Base-by-base conservation (phyloP, 495 filamentous ascomycete genomes). In the Aspergillus ellipticus region DNA sequence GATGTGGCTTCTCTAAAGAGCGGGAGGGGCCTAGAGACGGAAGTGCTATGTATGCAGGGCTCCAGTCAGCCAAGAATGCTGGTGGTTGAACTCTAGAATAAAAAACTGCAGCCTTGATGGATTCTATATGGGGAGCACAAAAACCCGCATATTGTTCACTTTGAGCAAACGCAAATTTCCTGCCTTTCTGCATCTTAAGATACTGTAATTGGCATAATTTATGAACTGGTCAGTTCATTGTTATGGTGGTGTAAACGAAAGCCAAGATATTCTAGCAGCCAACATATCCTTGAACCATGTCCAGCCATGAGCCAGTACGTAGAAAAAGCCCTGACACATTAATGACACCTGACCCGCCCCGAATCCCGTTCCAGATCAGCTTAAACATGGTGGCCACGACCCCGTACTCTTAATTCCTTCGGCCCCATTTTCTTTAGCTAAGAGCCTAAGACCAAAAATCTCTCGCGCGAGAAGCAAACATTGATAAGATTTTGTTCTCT, bases 401-500 rank as follows among this genome's bases (percentile, higher is more conserved):
- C 35, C 35, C 35, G n/a, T 39, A 37, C 33, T 37, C n/a, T n/a
- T n/a, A n/a, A n/a, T n/a, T n/a, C n/a, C n/a, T n/a, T n/a, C n/a
- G n/a, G n/a, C n/a, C n/a, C 33, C 33, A 37, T 37, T 28, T 4
- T 7, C n/a, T 13, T 39, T 39, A 39, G 11, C 11, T 39, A 39
- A 39, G 11, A 39, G 35, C 13, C 29, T 48, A 42, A 4, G 26
- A n/a, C 21, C 47, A 49, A 24, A n/a, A 13, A 49, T 28, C 22
- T 28, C 28, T 19, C 26, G 47, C 35, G 17, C 20, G 16, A 17
- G 31, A 33, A 21, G 8, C 15, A 19, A 22, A 13, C 26, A 15
- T 17, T 11, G 49, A 51, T 51, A 51, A 51, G 28, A 19, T 29
- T 24, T 19, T 29, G 46, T 51, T 35, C 19, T 11, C 48, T 53